Conservation (phyloP, 176 grass and related monocot species). For the Carex myosuroides region DNA sequence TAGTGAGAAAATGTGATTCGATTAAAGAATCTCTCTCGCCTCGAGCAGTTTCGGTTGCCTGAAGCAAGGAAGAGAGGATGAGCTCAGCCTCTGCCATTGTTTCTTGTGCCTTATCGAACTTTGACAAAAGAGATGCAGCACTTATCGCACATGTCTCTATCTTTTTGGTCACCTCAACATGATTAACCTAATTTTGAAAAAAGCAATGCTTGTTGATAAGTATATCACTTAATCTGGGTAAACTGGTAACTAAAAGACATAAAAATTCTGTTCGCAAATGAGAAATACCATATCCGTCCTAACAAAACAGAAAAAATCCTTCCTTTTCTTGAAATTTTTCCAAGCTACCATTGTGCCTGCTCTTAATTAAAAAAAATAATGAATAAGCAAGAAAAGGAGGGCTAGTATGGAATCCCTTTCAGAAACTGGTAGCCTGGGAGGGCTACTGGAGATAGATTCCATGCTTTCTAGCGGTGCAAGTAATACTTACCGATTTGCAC, state of each 20-base stretch:
- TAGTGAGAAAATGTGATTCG: constrained; percentile 34
- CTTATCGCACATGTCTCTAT: background rate
- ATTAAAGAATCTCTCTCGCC: constrained; percentile 46
- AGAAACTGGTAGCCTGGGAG: background rate
- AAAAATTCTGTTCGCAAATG: background rate
- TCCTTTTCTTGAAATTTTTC: background rate
- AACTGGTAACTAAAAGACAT: background rate
- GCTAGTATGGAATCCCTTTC: background rate
- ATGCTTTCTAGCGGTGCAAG: background rate
- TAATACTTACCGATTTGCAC: background rate
- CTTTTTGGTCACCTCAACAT: background rate
- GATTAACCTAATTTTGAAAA: constrained; percentile 3
- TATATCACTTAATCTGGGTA: background rate
- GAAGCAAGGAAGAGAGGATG: constrained; percentile 52
- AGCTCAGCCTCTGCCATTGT: constrained; percentile 78
- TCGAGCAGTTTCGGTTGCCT: constrained; percentile 55
- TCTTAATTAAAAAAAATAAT: background rate
- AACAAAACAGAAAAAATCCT: background rate
- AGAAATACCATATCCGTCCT: background rate
- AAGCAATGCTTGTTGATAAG: background rate
- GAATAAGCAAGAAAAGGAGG: background rate
- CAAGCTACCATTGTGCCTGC: background rate
- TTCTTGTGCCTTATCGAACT: constrained; percentile 75
- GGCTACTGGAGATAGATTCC: background rate
- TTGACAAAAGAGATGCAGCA: constrained; percentile 30